Evolutionary conservation across 2,329 filamentous ascomycete genomes (phyloP).

Genomic region (Penicillium corylophilum): DNA sequence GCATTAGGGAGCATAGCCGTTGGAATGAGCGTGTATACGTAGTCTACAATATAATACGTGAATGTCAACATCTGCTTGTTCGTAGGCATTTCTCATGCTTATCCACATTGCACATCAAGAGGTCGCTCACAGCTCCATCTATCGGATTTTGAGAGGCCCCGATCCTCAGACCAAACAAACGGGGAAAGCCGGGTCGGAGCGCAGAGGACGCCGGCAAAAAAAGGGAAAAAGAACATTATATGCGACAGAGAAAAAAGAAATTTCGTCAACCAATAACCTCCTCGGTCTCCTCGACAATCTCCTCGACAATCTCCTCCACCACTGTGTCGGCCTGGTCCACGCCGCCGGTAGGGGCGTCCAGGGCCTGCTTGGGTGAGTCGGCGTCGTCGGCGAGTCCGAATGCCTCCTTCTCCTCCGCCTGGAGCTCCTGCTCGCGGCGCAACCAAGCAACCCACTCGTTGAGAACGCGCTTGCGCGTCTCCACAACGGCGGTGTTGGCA

Average conservation of each 20-base stretch:
- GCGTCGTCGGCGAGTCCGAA: constrained; percentile 66
- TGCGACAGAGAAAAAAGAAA: constrained; percentile 26
- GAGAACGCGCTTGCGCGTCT: constrained; percentile 76
- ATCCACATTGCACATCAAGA: constrained; percentile 31
- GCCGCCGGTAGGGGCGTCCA: constrained; percentile 53
- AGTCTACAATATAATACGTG: background rate
- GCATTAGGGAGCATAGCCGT: constrained; percentile 12
- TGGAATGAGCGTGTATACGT: constrained; percentile 17
- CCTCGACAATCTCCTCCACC: constrained; percentile 85
- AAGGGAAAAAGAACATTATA: constrained; percentile 33
- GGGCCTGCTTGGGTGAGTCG: constrained; percentile 56
- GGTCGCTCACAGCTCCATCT: constrained; percentile 25
- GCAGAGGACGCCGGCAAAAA: constrained; percentile 25
- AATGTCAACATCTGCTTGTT: constrained; percentile 15
- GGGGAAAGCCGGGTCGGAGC: constrained; percentile 27
- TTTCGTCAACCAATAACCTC: constrained; percentile 60
- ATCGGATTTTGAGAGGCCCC: constrained; percentile 28
- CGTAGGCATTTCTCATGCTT: constrained; percentile 32
- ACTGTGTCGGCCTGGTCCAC: constrained; percentile 70
- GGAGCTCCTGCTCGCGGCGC: constrained; percentile 67
- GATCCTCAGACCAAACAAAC: constrained; percentile 29
- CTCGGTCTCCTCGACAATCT: constrained; percentile 79
- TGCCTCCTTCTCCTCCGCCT: constrained; percentile 68
- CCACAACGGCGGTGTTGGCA: constrained; percentile 90
- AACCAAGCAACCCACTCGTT: constrained; percentile 90